These are phyloP conservation scores for Hippophae tibetana DNA, from an alignment of 306 rosid genomes.

Conservation along the genomic window DNA sequence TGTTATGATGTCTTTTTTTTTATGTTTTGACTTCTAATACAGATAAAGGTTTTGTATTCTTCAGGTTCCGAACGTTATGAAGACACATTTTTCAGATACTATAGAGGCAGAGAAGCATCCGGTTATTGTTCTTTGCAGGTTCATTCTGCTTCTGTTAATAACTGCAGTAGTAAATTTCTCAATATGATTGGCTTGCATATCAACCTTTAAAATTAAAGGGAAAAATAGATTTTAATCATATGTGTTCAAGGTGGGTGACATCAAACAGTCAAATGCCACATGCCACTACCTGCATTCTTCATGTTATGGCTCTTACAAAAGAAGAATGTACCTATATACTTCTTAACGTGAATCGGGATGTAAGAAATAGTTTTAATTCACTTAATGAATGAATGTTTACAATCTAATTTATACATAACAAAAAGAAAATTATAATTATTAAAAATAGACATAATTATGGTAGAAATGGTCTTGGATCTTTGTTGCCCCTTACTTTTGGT, in stretches of 20 bases:
- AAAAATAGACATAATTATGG: too few relatives aligned
- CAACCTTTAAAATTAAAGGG: too few relatives aligned
- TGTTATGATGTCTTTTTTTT: background rate
- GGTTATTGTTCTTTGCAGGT: constrained; percentile 74
- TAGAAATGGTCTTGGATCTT: too few relatives aligned
- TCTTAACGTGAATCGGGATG: background rate
- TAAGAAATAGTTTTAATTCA: too few relatives aligned
- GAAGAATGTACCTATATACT: background rate
- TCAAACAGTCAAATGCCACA: background rate
- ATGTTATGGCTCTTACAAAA: background rate
- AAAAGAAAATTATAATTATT: too few relatives aligned
- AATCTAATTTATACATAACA: too few relatives aligned
- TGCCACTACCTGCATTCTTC: background rate
- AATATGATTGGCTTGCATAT: too few relatives aligned
- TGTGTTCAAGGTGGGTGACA: too few relatives aligned
- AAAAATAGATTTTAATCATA: too few relatives aligned
- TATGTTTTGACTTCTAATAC: background rate
- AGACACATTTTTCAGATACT: constrained; percentile 47
- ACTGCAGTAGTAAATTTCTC: background rate
- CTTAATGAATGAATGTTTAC: too few relatives aligned
- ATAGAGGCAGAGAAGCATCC: constrained; percentile 75
- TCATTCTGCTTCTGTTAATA: constrained; percentile 16
- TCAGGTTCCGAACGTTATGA: constrained; percentile 79
- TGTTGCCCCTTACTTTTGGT: too few relatives aligned
- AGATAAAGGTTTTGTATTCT: constrained; percentile 12